These are phyloP conservation scores for Pterula multifida DNA, from an alignment of 1,284 basidiomycete species.

Conservation along the genomic window DNA sequence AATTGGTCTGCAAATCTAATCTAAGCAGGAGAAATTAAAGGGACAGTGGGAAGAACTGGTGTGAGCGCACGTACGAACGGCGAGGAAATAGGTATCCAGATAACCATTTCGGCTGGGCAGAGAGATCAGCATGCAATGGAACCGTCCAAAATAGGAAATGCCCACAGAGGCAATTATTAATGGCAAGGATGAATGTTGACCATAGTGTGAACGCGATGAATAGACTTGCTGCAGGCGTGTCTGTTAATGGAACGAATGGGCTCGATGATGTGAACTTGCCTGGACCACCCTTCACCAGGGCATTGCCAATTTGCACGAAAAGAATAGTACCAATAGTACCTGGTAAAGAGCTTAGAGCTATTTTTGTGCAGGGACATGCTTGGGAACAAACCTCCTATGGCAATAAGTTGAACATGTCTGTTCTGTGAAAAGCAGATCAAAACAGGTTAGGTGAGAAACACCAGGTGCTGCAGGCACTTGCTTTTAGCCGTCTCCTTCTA, in stretches of 20 bases:
- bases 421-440: slow-evolving; percentile 1
- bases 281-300: slow-evolving; percentile 32
- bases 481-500: slow-evolving; percentile 3
- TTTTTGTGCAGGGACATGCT: not conserved
- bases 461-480: not conserved
- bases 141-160: not conserved
- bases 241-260: not conserved
- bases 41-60: not conserved
- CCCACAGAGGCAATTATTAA: slow-evolving; percentile 34
- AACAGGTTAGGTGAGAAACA: not conserved
- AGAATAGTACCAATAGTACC: slow-evolving; percentile 35
- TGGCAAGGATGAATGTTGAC: slow-evolving; percentile 31
- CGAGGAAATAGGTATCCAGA: slow-evolving; percentile 37
- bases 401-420: slow-evolving; percentile 35
- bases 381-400: slow-evolving; percentile 26
- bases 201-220: slow-evolving; percentile 34
- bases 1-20: slow-evolving; percentile 34
- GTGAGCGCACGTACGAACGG: slow-evolving; percentile 26
- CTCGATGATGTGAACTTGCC: slow-evolving; percentile 18
- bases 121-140: slow-evolving; percentile 1
- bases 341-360: slow-evolving; percentile 7
- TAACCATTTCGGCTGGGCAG: slow-evolving; percentile 35
- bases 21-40: slow-evolving; percentile 13
- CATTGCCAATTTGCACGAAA: slow-evolving; percentile 33
- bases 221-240: slow-evolving; percentile 21